Evolutionary conservation across 1,284 basidiomycete genomes (phyloP), one percentile per base, ranked within the genome.

Genomic region (Grifola frondosa): DNA sequence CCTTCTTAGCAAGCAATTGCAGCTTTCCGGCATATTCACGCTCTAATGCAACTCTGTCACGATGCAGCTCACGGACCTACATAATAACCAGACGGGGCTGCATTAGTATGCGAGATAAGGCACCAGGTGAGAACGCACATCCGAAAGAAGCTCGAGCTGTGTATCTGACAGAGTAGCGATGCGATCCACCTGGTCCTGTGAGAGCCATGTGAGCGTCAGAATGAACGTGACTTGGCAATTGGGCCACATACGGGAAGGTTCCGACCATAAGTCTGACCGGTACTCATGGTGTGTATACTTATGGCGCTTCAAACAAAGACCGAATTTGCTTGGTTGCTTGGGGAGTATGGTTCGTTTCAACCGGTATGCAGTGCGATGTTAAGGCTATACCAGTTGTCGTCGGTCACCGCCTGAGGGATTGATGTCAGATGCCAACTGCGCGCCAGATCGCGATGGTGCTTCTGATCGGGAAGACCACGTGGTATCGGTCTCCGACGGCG

Each of bases 21-120:
- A 90, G 68, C 57, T 85, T 89, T 15, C 65, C 59, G 1, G 86
- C 83, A 59, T 88, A 90, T 57, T 91, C 87, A 39, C 81, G 78
- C 61, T 91, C 88, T 11, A 91, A 67, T 11, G 70, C 73, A 13
- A 69, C 78, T 30, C 82, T 74, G 41, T 84, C 84, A 40, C 72
- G 70, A 58, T 88, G 81, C 35, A 90, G 59, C 35, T 90, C 86
- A 40, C 85, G 78, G 40, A 84, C 74, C 86, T 89, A 55, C 23
- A 15, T 23, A 15, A 32, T 20, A 31, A 13, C 40, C 42, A 40
- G 33, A 30, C 49, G 19, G 40, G 21, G 9, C 32, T 47, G 37
- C 29, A 26, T 43, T 37, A 31, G 44, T 33, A 38, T 36, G 9
- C 28, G 33, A 30, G 29, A 32, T 36, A 26, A 44, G 15, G 23